Conservation (phyloP, 805 yeast genomes). For the Candida insectalens region DNA sequence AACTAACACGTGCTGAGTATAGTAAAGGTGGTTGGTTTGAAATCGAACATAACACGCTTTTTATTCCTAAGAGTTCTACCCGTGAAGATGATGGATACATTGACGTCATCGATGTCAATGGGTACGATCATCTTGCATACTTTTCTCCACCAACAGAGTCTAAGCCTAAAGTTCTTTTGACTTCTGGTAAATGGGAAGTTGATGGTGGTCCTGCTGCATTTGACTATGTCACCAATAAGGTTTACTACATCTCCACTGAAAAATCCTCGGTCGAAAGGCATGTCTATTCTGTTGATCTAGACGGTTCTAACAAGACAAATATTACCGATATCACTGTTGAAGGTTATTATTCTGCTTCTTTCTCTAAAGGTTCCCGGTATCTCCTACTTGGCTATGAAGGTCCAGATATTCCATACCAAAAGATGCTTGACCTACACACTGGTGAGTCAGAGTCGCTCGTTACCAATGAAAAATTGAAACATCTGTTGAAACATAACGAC, state of each 20-base stretch:
- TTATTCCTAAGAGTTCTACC: conserved; percentile 42
- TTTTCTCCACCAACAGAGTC: conserved; percentile 60
- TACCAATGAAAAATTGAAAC: conserved; percentile 33
- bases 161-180: conserved; percentile 43
- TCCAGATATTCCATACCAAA: conserved; percentile 74
- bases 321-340: conserved; percentile 43
- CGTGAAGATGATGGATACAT: conserved; percentile 62
- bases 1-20: conserved; percentile 37
- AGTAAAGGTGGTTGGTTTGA: conserved; percentile 67
- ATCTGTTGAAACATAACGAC: conserved; percentile 32
- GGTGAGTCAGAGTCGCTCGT: conserved; percentile 32
- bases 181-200: conserved; percentile 88
- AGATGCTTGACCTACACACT: conserved; percentile 45
- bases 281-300: conserved; percentile 57
- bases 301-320: conserved; percentile 30
- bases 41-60: conserved; percentile 52
- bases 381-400: conserved; percentile 66
- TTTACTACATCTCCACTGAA: conserved; percentile 66
- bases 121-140: conserved; percentile 72
- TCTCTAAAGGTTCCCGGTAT: conserved; percentile 72
- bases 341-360: conserved; percentile 64
- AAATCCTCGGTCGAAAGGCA: conserved; percentile 80
- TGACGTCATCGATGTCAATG: conserved; percentile 59
- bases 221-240: conserved; percentile 41
- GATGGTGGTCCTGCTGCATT: conserved; percentile 57